phyloP scores from a whole-genome alignment of 179 eudicot species.

The Gypsophila paniculata region DNA sequence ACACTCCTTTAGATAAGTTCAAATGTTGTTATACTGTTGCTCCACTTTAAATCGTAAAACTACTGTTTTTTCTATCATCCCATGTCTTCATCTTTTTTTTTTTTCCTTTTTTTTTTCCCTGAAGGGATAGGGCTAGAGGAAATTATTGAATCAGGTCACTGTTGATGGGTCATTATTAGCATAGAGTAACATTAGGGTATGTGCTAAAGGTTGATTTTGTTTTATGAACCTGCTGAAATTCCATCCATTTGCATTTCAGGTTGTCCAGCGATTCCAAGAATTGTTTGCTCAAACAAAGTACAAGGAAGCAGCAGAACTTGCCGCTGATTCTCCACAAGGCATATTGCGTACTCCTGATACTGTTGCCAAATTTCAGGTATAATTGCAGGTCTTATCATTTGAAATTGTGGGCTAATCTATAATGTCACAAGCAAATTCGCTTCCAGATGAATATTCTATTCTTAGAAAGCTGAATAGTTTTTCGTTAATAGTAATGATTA shows the following conservation, averaged over 20 bases:
- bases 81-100: background rate
- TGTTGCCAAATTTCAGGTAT: constrained; percentile 93
- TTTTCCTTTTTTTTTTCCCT: no score
- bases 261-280: constrained; percentile 96
- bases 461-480: no score
- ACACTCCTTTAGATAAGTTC: no score
- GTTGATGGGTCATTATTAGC: background rate
- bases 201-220: no score
- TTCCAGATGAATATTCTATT: no score
- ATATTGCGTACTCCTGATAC: constrained; percentile 97
- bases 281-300: constrained; percentile 93
- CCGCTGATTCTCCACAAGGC: constrained; percentile 98
- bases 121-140: background rate
- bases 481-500: no score
- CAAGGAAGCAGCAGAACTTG: constrained; percentile 99
- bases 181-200: no score
- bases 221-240: background rate
- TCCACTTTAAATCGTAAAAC: background rate
- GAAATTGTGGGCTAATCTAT: no score
- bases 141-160: background rate
- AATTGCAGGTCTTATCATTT: background rate
- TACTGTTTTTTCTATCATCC: background rate
- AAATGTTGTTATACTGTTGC: background rate
- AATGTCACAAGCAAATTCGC: background rate
- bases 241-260: constrained; percentile 63